Conservation (phyloP, 306 rosid genomes). For the Gynostemma pentaphyllum region DNA sequence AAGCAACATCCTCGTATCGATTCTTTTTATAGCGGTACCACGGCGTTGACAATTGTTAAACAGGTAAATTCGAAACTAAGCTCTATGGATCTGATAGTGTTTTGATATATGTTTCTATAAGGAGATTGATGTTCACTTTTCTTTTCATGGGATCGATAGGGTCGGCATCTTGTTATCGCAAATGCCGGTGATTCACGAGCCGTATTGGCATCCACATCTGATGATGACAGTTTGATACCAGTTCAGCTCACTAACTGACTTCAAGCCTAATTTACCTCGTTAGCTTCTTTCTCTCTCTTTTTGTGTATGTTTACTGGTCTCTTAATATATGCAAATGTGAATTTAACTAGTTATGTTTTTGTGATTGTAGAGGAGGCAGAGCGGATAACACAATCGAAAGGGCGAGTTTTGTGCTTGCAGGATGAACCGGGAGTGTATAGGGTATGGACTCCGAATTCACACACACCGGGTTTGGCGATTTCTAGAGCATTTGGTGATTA, state of each 20-base stretch:
- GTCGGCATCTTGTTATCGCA: constrained; percentile 52
- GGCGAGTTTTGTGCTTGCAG: constrained; percentile 55
- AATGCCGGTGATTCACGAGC: constrained; percentile 98
- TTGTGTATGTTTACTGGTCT: neutral
- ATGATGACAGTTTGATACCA: constrained; percentile 56
- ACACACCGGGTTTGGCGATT: constrained; percentile 85
- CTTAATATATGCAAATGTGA: too few species aligned
- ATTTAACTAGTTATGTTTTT: constrained; percentile 1
- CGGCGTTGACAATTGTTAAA: constrained; percentile 70
- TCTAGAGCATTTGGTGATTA: constrained; percentile 93
- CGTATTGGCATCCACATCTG: constrained; percentile 62
- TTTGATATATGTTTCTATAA: neutral
- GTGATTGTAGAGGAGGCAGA: constrained; percentile 59
- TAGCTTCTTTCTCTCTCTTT: constrained; percentile 9
- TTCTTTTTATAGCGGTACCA: constrained; percentile 61
- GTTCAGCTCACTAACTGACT: constrained; percentile 78
- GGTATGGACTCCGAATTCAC: constrained; percentile 65
- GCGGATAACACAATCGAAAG: constrained; percentile 61
- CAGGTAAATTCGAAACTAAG: constrained; percentile 52
- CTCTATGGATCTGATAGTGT: too few species aligned
- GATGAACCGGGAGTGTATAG: constrained; percentile 89
- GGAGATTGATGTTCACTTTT: neutral
- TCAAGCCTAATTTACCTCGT: constrained; percentile 87
- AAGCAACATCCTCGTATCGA: constrained; percentile 46
- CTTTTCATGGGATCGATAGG: constrained; percentile 26